Evolutionary conservation across 352 stramenopile genomes (phyloP).

Genomic region (Aphanomyces euteiches): DNA sequence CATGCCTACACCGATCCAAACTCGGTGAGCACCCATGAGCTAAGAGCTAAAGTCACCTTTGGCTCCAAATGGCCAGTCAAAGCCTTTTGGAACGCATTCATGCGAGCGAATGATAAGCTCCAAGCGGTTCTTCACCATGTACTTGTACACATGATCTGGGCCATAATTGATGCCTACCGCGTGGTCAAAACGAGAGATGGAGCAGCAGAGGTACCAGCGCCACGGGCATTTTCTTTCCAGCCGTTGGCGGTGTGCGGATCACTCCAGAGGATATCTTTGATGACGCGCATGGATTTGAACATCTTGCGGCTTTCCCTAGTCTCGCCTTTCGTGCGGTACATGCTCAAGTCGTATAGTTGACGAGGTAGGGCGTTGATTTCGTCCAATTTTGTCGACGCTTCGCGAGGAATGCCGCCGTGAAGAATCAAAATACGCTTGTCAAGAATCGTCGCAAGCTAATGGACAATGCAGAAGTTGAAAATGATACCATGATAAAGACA

Average conservation of each 20-base stretch:
- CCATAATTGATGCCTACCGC: conserved; percentile 57
- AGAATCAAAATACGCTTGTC: conserved; percentile 71
- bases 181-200: background rate
- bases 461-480: too few species aligned
- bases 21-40: background rate
- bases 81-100: conserved; percentile 77
- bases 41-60: conserved; percentile 38
- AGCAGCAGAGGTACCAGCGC: conserved; percentile 37
- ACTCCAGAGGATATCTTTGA: conserved; percentile 80
- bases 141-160: conserved; percentile 75
- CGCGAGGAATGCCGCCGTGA: conserved; percentile 66
- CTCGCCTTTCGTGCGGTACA: conserved; percentile 44
- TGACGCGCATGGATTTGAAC: conserved; percentile 49
- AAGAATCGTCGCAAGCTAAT: conserved; percentile 58
- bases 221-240: conserved; percentile 76
- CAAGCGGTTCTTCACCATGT: conserved; percentile 82
- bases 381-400: conserved; percentile 46
- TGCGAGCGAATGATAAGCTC: conserved; percentile 79
- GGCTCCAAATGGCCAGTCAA: conserved; percentile 73
- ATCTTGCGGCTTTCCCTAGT: conserved; percentile 44
- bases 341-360: conserved; percentile 66
- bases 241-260: conserved; percentile 62
- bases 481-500: background rate
- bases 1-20: conserved; percentile 43
- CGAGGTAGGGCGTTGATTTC: conserved; percentile 65